A percentile compares a stretch with the other conserved stretches of the same genome.
phyloP scores from a whole-genome alignment of 345 rosid genomes.

The Eutrema heterophyllum region DNA sequence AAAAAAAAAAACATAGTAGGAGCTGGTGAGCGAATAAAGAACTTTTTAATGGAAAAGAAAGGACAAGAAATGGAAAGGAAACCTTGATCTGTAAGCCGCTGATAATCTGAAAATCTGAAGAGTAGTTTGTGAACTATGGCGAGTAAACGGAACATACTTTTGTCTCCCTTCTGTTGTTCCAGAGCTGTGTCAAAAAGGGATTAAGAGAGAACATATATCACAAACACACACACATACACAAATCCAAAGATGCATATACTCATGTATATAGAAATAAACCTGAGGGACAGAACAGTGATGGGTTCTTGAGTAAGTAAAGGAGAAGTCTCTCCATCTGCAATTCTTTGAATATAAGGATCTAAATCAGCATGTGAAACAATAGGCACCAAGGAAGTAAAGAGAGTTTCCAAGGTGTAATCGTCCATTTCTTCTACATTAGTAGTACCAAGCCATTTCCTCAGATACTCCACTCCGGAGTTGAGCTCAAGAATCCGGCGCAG shows the following conservation, averaged over 20 bases:
- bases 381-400: slow-evolving; percentile 67
- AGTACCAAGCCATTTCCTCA: slow-evolving; percentile 58
- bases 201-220: background rate
- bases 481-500: slow-evolving; percentile 62
- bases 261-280: slow-evolving; percentile 34
- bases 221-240: background rate
- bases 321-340: slow-evolving; percentile 78
- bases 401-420: slow-evolving; percentile 53
- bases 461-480: slow-evolving; percentile 61
- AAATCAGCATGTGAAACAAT: slow-evolving; percentile 80
- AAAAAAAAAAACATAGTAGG: background rate
- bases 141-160: slow-evolving; percentile 76
- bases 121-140: slow-evolving; percentile 70
- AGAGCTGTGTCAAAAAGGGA: slow-evolving; percentile 43
- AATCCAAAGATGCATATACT: background rate
- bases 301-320: slow-evolving; percentile 74
- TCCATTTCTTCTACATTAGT: slow-evolving; percentile 48
- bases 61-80: background rate
- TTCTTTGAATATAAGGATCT: slow-evolving; percentile 72
- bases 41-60: background rate
- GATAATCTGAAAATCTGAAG: slow-evolving; percentile 74
- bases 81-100: slow-evolving; percentile 94
- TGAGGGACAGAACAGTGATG: slow-evolving; percentile 63
- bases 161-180: slow-evolving; percentile 95
- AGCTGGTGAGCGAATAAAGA: background rate